Percentiles rank a stretch among this genome's conserved stretches.
Evolutionary conservation across 805 yeast species (phyloP).

Genomic region (Suhomyces sp.): DNA sequence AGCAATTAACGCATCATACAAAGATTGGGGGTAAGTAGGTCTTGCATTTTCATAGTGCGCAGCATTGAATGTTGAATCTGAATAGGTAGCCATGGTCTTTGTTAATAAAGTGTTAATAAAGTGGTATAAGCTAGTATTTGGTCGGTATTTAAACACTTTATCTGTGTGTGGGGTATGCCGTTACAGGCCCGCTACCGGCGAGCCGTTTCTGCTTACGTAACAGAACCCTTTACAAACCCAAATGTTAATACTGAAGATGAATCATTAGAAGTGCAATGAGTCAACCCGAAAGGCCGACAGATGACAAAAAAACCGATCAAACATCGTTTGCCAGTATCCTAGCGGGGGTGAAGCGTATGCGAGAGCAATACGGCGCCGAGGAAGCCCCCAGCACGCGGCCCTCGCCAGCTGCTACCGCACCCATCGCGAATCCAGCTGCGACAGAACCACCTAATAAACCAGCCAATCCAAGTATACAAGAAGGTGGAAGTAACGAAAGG

Average conservation of each 20-base stretch:
- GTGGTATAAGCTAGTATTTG: background rate
- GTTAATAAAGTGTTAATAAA: background rate
- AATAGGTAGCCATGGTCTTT: conserved; percentile 61
- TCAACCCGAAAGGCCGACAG: background rate
- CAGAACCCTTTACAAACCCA: background rate
- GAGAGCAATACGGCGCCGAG: conserved; percentile 40
- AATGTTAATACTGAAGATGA: background rate
- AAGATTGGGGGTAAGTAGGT: conserved; percentile 60
- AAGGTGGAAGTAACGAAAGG: background rate
- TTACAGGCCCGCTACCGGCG: background rate
- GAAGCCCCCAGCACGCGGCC: background rate
- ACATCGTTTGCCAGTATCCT: conserved; percentile 69
- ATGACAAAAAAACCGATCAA: conserved; percentile 37
- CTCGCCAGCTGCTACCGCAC: background rate
- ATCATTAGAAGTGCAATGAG: background rate
- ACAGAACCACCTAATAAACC: background rate
- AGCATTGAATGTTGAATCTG: conserved; percentile 51
- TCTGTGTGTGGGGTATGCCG: background rate
- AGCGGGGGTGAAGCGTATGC: conserved; percentile 62
- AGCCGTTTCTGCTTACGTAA: background rate
- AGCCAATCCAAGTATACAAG: background rate
- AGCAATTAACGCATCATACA: conserved; percentile 40
- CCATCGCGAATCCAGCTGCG: background rate
- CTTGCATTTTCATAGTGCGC: conserved; percentile 54
- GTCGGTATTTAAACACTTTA: background rate